Evolutionary conservation across 2,329 filamentous ascomycete species (phyloP).

Genomic region (Diaporthe citrichinensis): DNA sequence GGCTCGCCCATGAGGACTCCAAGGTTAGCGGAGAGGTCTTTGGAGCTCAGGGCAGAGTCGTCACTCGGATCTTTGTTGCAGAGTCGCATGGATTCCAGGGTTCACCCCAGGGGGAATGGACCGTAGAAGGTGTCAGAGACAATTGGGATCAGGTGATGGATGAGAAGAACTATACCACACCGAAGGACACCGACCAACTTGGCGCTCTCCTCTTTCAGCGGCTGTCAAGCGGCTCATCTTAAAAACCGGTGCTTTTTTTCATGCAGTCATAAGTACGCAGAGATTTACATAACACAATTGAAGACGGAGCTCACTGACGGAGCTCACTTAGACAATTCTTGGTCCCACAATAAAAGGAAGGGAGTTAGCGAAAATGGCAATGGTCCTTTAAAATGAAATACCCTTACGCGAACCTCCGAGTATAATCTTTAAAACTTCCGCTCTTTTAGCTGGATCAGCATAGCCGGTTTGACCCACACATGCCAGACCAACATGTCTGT

Average conservation of each 20-base stretch:
- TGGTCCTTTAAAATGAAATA: too few relatives aligned
- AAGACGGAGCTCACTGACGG: too few relatives aligned
- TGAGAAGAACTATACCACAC: neutral
- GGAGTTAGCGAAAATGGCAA: too few relatives aligned
- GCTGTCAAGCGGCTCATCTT: neutral
- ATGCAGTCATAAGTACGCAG: too few relatives aligned
- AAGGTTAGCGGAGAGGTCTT: neutral
- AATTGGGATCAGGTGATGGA: conserved; percentile 4
- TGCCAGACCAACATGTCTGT: neutral
- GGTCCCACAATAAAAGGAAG: too few relatives aligned
- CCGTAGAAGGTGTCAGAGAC: neutral
- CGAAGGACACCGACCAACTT: neutral
- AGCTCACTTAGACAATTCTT: too few relatives aligned
- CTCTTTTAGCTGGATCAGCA: neutral
- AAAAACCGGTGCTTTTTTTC: too few relatives aligned
- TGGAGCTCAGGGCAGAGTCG: neutral
- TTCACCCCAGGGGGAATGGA: neutral
- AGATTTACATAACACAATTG: too few relatives aligned
- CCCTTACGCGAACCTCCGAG: neutral
- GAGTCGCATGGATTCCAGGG: neutral
- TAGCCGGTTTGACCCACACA: neutral
- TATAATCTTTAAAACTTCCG: neutral
- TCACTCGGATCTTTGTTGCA: neutral
- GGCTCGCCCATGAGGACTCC: neutral
- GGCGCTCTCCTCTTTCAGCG: neutral